A percentile compares a stretch with the other conserved stretches of the same genome.
These are phyloP conservation scores for Lactarius quietus DNA, from an alignment of 768 basidiomycete species.

Conservation along the genomic window DNA sequence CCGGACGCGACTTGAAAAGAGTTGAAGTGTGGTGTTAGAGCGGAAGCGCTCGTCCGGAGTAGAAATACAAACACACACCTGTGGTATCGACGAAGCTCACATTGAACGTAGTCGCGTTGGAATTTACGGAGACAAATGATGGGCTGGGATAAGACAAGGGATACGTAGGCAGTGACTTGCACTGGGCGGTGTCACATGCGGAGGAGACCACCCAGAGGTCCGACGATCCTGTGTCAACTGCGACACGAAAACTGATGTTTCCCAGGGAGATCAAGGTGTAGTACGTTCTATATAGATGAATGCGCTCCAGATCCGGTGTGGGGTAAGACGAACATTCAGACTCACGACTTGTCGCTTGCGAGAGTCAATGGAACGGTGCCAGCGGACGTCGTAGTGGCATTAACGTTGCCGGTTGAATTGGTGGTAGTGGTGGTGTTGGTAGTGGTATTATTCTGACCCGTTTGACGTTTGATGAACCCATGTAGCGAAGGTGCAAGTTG, in stretches of 20 bases:
- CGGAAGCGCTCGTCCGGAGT: background rate
- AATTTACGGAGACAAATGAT: constrained; percentile 57
- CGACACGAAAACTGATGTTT: constrained; percentile 60
- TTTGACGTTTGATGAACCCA: constrained; percentile 19
- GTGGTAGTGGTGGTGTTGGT: background rate
- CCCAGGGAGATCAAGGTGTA: constrained; percentile 59
- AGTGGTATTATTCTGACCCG: background rate
- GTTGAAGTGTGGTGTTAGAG: background rate
- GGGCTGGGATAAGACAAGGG: constrained; percentile 64
- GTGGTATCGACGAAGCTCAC: constrained; percentile 66
- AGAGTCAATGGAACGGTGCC: constrained; percentile 18
- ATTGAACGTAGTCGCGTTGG: constrained; percentile 57
- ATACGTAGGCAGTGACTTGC: constrained; percentile 61
- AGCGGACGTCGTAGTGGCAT: background rate
- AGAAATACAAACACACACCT: constrained; percentile 41
- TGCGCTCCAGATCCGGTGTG: background rate
- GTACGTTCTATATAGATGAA: constrained; percentile 50
- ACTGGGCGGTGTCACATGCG: constrained; percentile 51
- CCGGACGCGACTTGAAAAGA: constrained; percentile 53
- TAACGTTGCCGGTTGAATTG: constrained; percentile 3
- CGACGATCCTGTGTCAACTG: constrained; percentile 71
- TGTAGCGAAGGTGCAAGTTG: constrained; percentile 7
- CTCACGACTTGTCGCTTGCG: constrained; percentile 24
- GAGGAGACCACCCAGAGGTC: constrained; percentile 72
- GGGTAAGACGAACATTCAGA: background rate